Evolutionary conservation across 192 early-diverging fungal species (phyloP).

Genomic region (Mortierella alpina): DNA sequence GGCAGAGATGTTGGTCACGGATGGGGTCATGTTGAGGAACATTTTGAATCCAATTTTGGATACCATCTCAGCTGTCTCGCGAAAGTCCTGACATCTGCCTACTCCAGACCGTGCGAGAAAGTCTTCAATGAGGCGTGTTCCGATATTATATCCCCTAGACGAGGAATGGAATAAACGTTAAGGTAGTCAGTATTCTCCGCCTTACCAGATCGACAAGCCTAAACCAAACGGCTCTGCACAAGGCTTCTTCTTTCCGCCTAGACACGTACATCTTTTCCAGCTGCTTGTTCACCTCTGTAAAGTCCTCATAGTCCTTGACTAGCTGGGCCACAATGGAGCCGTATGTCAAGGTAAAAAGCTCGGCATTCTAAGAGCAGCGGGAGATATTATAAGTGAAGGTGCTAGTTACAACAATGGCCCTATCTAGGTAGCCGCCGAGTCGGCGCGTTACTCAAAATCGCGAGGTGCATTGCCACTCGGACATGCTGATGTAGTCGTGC

Average conservation of each 20-base stretch:
- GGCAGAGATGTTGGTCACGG: constrained; percentile 81
- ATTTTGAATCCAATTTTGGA: constrained; percentile 97
- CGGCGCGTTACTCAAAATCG: too few relatives aligned
- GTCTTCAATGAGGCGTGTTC: constrained; percentile 94
- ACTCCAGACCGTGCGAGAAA: constrained; percentile 85
- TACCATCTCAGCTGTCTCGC: constrained; percentile 94
- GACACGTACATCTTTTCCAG: constrained; percentile 92
- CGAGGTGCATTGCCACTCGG: too few relatives aligned
- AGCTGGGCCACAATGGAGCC: constrained; percentile 96
- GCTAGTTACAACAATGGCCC: not conserved
- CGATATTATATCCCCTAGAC: constrained; percentile 96
- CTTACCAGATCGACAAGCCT: not conserved
- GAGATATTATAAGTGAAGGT: not conserved
- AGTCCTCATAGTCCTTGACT: constrained; percentile 94
- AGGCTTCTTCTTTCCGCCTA: not conserved
- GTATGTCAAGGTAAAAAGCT: constrained; percentile 98
- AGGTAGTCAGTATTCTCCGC: not conserved
- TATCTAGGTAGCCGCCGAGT: not conserved
- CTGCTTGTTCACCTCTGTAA: constrained; percentile 92
- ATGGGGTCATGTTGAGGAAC: constrained; percentile 92
- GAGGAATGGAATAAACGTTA: constrained; percentile 1
- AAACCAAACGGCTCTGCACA: not conserved
- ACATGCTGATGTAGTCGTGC: too few relatives aligned
- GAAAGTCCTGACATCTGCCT: constrained; percentile 88
- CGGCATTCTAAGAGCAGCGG: constrained; percentile 71